Percentiles rank a stretch among this genome's conserved stretches.
These are phyloP conservation scores for Furcasterigmium sp. DNA, from an alignment of 2,329 filamentous ascomycete genomes.

Conservation along the genomic window DNA sequence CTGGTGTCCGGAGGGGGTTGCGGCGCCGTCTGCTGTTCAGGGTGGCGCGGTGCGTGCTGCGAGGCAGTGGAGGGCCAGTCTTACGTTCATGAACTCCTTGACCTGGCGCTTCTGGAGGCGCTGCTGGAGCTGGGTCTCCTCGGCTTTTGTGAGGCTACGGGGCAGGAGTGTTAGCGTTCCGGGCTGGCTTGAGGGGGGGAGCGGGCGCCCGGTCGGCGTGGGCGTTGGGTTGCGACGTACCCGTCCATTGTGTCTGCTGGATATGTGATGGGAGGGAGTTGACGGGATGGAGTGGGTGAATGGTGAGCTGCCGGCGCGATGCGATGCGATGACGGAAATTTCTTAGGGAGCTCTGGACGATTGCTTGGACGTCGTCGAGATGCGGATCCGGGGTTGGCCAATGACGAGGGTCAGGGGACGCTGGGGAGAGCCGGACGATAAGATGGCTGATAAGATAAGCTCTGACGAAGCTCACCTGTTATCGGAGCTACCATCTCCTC, in stretches of 20 bases:
- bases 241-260: slow-evolving; percentile 12
- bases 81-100: slow-evolving; percentile 96
- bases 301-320: not conserved
- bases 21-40: too few relatives aligned
- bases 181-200: too few relatives aligned
- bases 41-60: not conserved
- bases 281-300: not conserved
- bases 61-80: slow-evolving; percentile 28
- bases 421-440: too few relatives aligned
- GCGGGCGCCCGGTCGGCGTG: too few relatives aligned
- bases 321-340: slow-evolving; percentile 12
- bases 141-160: slow-evolving; percentile 60
- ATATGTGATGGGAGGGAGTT: not conserved
- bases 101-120: slow-evolving; percentile 98
- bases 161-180: slow-evolving; percentile 7
- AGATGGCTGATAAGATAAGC: too few relatives aligned
- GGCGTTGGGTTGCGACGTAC: too few relatives aligned
- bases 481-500: too few relatives aligned
- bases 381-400: too few relatives aligned
- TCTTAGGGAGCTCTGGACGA: slow-evolving; percentile 9
- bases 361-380: too few relatives aligned
- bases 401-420: too few relatives aligned
- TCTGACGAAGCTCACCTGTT: too few relatives aligned
- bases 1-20: not conserved
- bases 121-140: slow-evolving; percentile 88